Conservation (phyloP, 169 alveolate species). For the Plasmodium chabaudi region DNA sequence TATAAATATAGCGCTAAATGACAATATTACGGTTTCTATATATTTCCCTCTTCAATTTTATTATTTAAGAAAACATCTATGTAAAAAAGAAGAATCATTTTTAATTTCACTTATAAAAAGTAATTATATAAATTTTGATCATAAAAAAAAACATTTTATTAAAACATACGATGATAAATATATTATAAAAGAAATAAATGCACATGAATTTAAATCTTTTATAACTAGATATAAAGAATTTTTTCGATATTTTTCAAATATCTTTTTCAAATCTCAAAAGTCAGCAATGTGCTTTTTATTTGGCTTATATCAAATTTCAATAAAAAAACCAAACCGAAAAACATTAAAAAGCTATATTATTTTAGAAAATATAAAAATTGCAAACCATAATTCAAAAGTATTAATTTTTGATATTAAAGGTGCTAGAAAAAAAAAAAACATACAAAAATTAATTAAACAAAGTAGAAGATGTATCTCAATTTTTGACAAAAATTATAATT, state of each 20-base stretch:
- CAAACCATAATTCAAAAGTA: slow-evolving; percentile 31
- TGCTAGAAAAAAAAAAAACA: slow-evolving; percentile 71
- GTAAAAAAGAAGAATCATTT: slow-evolving; percentile 39
- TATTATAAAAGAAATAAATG: slow-evolving; percentile 71
- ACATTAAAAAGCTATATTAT: slow-evolving; percentile 54
- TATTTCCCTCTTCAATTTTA: slow-evolving; percentile 69
- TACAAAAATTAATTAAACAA: slow-evolving; percentile 61
- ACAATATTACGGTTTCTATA: slow-evolving; percentile 29
- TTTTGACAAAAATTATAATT: slow-evolving; percentile 31
- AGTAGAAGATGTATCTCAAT: slow-evolving; percentile 23
- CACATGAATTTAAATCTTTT: slow-evolving; percentile 66
- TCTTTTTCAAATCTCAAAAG: slow-evolving; percentile 39
- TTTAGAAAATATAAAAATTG: slow-evolving; percentile 69
- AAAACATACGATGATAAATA: slow-evolving; percentile 64
- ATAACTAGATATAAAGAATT: slow-evolving; percentile 61
- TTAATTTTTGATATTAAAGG: slow-evolving; percentile 76
- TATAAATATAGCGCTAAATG: slow-evolving; percentile 9
- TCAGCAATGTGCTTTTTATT: slow-evolving; percentile 47
- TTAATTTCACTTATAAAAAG: slow-evolving; percentile 62
- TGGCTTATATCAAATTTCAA: slow-evolving; percentile 61
- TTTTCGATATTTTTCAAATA: slow-evolving; percentile 64
- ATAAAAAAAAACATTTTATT: slow-evolving; percentile 53
- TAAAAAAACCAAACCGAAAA: slow-evolving; percentile 42
- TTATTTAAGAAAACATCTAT: slow-evolving; percentile 50
- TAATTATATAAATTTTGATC: slow-evolving; percentile 64